phyloP scores from a whole-genome alignment of 1,284 basidiomycete species.

The Ceratobasidium sp. region DNA sequence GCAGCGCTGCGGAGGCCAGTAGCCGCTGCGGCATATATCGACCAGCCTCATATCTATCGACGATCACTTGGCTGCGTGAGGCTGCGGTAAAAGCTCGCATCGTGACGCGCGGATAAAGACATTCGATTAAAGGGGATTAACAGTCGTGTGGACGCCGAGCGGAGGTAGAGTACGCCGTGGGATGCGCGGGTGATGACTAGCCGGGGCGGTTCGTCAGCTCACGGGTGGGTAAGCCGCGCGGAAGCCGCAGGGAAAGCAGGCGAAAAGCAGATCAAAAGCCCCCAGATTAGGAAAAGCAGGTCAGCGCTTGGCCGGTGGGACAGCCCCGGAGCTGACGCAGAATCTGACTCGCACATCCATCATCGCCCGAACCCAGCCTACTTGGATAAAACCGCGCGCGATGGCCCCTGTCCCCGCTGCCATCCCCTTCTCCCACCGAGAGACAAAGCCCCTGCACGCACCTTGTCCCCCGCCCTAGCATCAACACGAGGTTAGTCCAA shows the following conservation, averaged over 20 bases:
- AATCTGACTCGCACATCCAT: slow-evolving; percentile 27
- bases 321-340: slow-evolving; percentile 11
- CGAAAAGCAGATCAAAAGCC: not conserved
- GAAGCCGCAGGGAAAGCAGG: slow-evolving; percentile 8
- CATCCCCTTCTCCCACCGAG: slow-evolving; percentile 3
- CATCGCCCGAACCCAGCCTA: slow-evolving; percentile 22
- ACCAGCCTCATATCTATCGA: not conserved
- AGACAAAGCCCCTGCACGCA: slow-evolving; percentile 22
- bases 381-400: slow-evolving; percentile 22
- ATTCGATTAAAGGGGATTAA: too few species aligned
- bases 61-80: not conserved
- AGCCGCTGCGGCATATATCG: slow-evolving; percentile 9
- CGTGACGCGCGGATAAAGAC: too few species aligned
- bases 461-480: not conserved
- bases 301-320: not conserved
- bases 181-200: too few species aligned
- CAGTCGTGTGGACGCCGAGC: too few species aligned
- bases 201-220: not conserved
- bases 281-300: not conserved
- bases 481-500: slow-evolving; percentile 8
- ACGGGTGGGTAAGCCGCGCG: slow-evolving; percentile 2
- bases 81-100: slow-evolving; percentile 13
- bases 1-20: too few species aligned
- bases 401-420: not conserved
- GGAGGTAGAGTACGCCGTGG: too few species aligned